Conservation (phyloP, 2,329 filamentous ascomycete genomes). For the Exutisphaerella laricina region DNA sequence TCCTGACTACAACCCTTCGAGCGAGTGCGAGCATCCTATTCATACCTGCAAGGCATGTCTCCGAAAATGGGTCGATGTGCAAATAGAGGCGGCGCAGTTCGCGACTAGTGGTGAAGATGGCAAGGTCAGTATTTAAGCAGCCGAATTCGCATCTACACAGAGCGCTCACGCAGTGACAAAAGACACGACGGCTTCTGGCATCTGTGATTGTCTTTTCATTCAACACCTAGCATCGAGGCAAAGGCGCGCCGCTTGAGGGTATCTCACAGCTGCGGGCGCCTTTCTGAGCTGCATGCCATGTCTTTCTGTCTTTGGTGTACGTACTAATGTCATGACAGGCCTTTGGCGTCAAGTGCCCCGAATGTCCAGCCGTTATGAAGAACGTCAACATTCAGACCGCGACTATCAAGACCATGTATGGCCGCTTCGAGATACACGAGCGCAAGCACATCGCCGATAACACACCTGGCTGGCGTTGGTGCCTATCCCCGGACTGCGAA, state of each 20-base stretch:
- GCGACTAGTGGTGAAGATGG: slow-evolving; percentile 12
- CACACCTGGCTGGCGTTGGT: slow-evolving; percentile 47
- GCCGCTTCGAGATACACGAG: slow-evolving; percentile 32
- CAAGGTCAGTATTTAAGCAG: too few species aligned
- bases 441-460: slow-evolving; percentile 24
- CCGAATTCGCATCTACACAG: too few species aligned
- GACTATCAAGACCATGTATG: slow-evolving; percentile 39
- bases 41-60: slow-evolving; percentile 36
- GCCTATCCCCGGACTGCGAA: slow-evolving; percentile 45
- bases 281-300: too few species aligned
- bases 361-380: slow-evolving; percentile 43
- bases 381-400: slow-evolving; percentile 44
- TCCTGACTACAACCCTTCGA: slow-evolving; percentile 32
- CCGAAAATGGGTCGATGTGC: slow-evolving; percentile 33
- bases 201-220: too few species aligned
- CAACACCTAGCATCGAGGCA: too few species aligned
- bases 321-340: slow-evolving; percentile 18
- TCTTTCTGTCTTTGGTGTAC: too few species aligned
- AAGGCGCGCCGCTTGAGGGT: too few species aligned
- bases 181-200: too few species aligned
- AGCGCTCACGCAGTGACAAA: too few species aligned
- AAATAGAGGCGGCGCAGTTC: slow-evolving; percentile 20
- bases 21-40: slow-evolving; percentile 33
- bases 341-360: slow-evolving; percentile 48
- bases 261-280: too few species aligned